A percentile compares a stretch with the other conserved stretches of the same genome.
These are phyloP conservation scores for Sclerotiophoma versabilis DNA, from an alignment of 2,329 filamentous ascomycete genomes.

Conservation along the genomic window DNA sequence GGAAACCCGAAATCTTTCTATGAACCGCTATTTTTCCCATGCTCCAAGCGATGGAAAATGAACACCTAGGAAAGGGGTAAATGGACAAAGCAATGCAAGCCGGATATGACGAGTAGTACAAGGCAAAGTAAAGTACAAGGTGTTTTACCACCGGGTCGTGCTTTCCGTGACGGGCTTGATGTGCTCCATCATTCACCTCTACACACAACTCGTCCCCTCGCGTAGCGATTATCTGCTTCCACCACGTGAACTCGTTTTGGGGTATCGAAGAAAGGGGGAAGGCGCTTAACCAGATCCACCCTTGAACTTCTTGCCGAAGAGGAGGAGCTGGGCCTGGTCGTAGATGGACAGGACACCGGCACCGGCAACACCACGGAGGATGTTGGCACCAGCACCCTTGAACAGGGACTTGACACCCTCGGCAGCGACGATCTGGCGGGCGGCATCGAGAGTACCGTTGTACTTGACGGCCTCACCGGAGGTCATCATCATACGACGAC, in stretches of 20 bases:
- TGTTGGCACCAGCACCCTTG: conserved; percentile 99
- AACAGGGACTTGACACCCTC: conserved; percentile 99
- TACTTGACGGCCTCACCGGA: conserved; percentile 98
- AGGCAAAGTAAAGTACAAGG: conserved; percentile 54
- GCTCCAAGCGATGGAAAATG: conserved; percentile 47
- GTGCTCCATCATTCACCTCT: conserved; percentile 48
- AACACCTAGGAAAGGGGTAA: conserved; percentile 43
- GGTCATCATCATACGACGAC: conserved; percentile 99
- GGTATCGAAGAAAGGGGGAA: conserved; percentile 45
- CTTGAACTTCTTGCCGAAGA: conserved; percentile 99
- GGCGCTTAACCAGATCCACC: conserved; percentile 55
- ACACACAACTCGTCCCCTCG: conserved; percentile 40
- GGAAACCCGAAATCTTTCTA: conserved; percentile 47
- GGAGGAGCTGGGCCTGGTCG: conserved; percentile 97
- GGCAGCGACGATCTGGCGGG: conserved; percentile 90
- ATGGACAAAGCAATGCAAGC: conserved; percentile 50
- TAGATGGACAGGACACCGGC: conserved; percentile 99
- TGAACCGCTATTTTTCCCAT: conserved; percentile 49
- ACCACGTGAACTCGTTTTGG: conserved; percentile 45
- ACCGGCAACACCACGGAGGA: conserved; percentile 99
- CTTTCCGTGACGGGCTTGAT: conserved; percentile 49
- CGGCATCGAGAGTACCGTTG: conserved; percentile 94
- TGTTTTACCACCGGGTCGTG: conserved; percentile 50
- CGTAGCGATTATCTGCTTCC: conserved; percentile 45
- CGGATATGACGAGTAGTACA: conserved; percentile 50